Evolutionary conservation across 306 rosid genomes (phyloP).

Genomic region (Prunus kanzakura): DNA sequence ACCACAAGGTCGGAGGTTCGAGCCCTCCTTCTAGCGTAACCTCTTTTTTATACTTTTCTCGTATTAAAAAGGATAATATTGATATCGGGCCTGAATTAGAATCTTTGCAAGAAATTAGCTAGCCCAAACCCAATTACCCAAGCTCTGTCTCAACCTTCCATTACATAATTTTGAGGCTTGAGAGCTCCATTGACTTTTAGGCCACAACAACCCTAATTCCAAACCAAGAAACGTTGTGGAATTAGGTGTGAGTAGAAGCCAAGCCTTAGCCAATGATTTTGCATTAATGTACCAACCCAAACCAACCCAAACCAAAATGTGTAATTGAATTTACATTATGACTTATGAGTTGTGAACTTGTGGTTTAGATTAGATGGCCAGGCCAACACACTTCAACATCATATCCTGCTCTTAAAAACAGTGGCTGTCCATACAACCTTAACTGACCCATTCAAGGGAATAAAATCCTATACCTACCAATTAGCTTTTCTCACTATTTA

Average conservation of each 20-base stretch:
- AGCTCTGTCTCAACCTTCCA: background rate
- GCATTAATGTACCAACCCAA: conserved; percentile 15
- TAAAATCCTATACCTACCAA: background rate
- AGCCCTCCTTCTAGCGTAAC: conserved; percentile 11
- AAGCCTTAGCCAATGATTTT: background rate
- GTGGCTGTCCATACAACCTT: conserved; percentile 14
- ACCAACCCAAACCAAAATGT: background rate
- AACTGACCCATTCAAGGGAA: background rate
- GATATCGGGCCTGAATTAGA: too few relatives aligned
- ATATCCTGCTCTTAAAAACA: background rate
- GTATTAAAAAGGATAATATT: background rate
- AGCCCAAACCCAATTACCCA: too few relatives aligned
- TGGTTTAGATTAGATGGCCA: background rate
- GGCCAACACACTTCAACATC: conserved; percentile 13
- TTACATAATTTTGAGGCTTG: background rate
- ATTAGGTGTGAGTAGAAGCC: background rate
- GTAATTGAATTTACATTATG: background rate
- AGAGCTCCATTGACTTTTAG: background rate
- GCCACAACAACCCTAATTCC: background rate
- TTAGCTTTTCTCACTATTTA: background rate
- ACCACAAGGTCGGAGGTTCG: conserved; percentile 26
- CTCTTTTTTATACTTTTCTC: background rate
- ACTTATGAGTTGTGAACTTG: background rate
- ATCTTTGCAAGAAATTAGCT: too few relatives aligned
- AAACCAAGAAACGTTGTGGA: background rate